Base-by-base conservation (phyloP, 208 protist species). In the Trypanosoma lewisi region DNA sequence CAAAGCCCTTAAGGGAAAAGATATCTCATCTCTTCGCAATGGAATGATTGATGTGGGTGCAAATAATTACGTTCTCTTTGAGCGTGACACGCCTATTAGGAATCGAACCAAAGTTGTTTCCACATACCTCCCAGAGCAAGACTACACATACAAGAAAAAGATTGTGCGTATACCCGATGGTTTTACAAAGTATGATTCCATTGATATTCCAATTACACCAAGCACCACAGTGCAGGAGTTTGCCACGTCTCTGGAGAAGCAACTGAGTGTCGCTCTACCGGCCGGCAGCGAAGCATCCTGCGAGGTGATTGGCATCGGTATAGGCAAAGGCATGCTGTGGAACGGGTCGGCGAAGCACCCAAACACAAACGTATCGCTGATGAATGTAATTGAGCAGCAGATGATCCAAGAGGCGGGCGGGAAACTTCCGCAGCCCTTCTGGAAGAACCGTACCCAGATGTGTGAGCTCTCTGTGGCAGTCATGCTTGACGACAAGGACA, bases 1-100 rank as follows among this genome's bases (percentile, higher is more conserved):
- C 76, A 99, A 99, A 84, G 75, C 99, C 19, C 61, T 95, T 48
- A 82, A 85, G 53, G 70, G 69, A 23, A 93, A 90, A 63, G 82
- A 89, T 60, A 69, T 89, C 28, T 85, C 80, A 2, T 68, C 44
- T 39, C 76, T 95, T 56, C 83, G 89, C 25, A 93, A 93, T 63
- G 89, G 89, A 42, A 95, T 95, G 89, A 65, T 93, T 27, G 86
- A 95, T 57, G 65, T 95, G 6, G 89, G 89, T 30, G 92, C 86
- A 23, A 95, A 93, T 73, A 90, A 93, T 71, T 95, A 93, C 67
- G 86, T 93, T 17, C 76, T 95, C 8, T 95, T 95, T 69, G 85
- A 93, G 64, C 85, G 89, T 57, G 84, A 95, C 60, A 19, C 71
- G 9, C 89, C 89, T 9, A 80, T 90, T 60, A 75, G 76, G 36